phyloP scores from a whole-genome alignment of 495 filamentous ascomycete genomes.

The Neurospora tetrasperma region DNA sequence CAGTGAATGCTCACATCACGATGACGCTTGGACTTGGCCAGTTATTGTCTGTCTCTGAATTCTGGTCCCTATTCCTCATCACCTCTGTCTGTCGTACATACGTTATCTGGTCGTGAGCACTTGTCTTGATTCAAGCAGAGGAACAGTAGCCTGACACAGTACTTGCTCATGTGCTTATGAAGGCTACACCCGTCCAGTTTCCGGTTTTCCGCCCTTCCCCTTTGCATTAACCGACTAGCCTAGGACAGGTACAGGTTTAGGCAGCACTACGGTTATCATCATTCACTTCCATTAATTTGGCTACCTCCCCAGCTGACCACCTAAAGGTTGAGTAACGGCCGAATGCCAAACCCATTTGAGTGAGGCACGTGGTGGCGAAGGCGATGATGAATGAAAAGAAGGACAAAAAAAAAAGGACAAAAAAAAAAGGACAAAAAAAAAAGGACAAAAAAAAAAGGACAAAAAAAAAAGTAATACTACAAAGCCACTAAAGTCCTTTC shows the following conservation, averaged over 20 bases:
- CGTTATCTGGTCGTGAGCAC: neutral
- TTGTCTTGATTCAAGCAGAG: neutral
- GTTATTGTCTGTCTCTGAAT: neutral
- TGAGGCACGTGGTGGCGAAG: neutral
- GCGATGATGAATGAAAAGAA: neutral
- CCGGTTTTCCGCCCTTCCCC: neutral
- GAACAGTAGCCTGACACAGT: neutral
- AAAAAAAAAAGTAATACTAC: neutral
- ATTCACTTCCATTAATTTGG: neutral
- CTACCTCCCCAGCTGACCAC: neutral
- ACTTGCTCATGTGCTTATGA: neutral
- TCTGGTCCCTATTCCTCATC: neutral
- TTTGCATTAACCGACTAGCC: too few species aligned
- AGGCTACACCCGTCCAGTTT: neutral
- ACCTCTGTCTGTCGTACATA: neutral
- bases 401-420: neutral
- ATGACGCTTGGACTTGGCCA: neutral
- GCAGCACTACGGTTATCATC: neutral
- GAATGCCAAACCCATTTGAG: neutral
- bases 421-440: neutral
- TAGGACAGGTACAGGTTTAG: too few species aligned
- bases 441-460: neutral
- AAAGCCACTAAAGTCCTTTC: neutral
- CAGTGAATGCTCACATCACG: neutral
- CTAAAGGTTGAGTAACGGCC: neutral